Evolutionary conservation across 108 stramenopile genomes (phyloP).

Genomic region (Epipyxis sp.): DNA sequence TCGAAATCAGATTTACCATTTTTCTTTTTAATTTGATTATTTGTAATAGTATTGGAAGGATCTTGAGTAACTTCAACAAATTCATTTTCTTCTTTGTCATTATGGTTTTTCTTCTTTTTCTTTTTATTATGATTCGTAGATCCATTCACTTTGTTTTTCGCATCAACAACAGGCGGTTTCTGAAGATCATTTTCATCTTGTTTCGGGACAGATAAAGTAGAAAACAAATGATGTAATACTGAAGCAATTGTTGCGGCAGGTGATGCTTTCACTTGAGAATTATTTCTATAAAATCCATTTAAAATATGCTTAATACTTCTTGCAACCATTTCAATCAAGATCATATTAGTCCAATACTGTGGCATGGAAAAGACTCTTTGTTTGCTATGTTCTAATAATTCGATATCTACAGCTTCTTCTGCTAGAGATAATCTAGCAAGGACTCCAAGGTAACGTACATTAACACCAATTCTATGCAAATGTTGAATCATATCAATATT

Average conservation of each 20-base stretch:
- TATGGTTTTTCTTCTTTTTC: constrained; percentile 61
- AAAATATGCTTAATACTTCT: constrained; percentile 83
- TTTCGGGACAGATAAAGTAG: constrained; percentile 35
- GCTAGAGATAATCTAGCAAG: constrained; percentile 70
- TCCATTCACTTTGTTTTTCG: constrained; percentile 44
- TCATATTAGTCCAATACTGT: constrained; percentile 79
- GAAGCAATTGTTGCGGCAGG: constrained; percentile 73
- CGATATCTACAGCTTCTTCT: constrained; percentile 61
- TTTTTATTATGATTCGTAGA: constrained; percentile 38
- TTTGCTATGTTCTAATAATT: neutral
- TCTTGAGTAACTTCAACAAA: neutral
- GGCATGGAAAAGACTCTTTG: constrained; percentile 61
- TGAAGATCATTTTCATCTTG: constrained; percentile 11
- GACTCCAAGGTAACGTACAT: constrained; percentile 87
- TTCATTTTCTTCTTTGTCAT: constrained; percentile 48
- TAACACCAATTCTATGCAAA: constrained; percentile 83
- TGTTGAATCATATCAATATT: constrained; percentile 32
- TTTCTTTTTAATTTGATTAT: neutral
- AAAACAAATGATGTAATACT: constrained; percentile 77
- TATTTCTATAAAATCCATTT: constrained; percentile 63
- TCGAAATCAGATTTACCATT: constrained; percentile 1
- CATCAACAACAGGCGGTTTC: no score
- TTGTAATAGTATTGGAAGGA: neutral
- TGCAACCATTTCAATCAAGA: constrained; percentile 94
- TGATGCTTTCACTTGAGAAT: constrained; percentile 56